Evolutionary conservation across 148 eudicot species (phyloP).

Genomic region (Rhododendron ferrugineum): DNA sequence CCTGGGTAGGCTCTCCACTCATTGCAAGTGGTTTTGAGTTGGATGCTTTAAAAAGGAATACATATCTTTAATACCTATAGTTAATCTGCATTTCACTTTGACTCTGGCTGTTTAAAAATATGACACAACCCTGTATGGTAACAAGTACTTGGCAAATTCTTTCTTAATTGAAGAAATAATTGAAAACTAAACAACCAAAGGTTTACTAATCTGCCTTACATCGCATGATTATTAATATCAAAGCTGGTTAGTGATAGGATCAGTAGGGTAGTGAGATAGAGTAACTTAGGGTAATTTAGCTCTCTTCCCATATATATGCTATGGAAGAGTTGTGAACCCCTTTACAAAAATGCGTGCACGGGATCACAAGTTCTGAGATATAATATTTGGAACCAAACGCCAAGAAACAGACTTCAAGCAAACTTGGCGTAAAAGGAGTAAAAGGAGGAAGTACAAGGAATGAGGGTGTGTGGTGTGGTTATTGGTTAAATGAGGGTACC

Average conservation of each 20-base stretch:
- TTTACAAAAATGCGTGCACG: background rate
- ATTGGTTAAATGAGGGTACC: constrained; percentile 22
- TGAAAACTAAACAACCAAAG: background rate
- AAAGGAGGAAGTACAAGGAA: background rate
- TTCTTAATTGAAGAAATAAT: too few relatives aligned
- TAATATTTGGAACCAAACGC: background rate
- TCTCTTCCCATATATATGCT: background rate
- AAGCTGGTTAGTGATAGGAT: background rate
- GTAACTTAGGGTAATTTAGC: background rate
- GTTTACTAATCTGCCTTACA: background rate
- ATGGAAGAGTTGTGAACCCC: background rate
- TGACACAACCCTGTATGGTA: too few relatives aligned
- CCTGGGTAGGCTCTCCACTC: too few relatives aligned
- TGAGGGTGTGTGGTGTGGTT: background rate
- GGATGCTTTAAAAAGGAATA: too few relatives aligned
- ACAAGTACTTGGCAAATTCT: too few relatives aligned
- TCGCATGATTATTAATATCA: background rate
- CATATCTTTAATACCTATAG: too few relatives aligned
- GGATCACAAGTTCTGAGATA: background rate
- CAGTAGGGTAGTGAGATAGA: background rate
- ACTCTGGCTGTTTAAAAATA: too few relatives aligned
- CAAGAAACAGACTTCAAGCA: background rate
- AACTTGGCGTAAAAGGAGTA: background rate
- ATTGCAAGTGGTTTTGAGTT: too few relatives aligned
- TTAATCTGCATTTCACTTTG: too few relatives aligned